Conservation (phyloP, 805 yeast species). For the Monosporozyma solicola region DNA sequence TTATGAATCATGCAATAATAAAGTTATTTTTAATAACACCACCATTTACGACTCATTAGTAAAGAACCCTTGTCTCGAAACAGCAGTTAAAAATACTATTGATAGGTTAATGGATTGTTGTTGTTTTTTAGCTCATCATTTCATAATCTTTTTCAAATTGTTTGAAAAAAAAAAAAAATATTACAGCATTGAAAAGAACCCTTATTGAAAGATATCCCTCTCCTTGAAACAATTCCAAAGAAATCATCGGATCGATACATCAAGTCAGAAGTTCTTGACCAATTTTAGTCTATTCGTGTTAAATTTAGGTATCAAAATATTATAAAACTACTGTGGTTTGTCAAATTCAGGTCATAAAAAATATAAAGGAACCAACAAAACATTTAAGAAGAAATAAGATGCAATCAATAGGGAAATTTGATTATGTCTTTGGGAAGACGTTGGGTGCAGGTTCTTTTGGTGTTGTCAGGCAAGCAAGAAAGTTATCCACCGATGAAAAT, state of each 20-base stretch:
- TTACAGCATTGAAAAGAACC: not conserved
- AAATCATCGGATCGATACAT: not conserved
- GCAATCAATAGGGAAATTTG: constrained; percentile 39
- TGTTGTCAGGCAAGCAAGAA: constrained; percentile 71
- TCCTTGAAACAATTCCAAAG: not conserved
- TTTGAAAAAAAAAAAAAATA: not conserved
- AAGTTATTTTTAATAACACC: too few relatives aligned
- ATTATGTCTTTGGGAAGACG: constrained; percentile 72
- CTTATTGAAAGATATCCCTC: not conserved
- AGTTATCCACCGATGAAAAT: constrained; percentile 44
- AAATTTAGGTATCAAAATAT: not conserved
- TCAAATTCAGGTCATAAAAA: not conserved
- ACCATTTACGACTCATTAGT: too few relatives aligned
- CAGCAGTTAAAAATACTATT: too few relatives aligned
- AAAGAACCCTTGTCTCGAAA: too few relatives aligned
- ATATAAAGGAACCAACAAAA: not conserved
- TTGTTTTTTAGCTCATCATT: too few relatives aligned
- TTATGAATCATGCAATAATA: too few relatives aligned
- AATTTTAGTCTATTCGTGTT: not conserved
- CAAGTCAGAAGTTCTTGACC: not conserved
- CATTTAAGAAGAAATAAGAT: not conserved
- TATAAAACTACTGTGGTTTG: not conserved
- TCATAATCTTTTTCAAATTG: not conserved
- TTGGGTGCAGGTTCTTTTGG: constrained; percentile 96
- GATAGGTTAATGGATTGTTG: not conserved